These are phyloP conservation scores for Hymenoscyphus linearis DNA, from an alignment of 2,329 filamentous ascomycete species.

Conservation along the genomic window DNA sequence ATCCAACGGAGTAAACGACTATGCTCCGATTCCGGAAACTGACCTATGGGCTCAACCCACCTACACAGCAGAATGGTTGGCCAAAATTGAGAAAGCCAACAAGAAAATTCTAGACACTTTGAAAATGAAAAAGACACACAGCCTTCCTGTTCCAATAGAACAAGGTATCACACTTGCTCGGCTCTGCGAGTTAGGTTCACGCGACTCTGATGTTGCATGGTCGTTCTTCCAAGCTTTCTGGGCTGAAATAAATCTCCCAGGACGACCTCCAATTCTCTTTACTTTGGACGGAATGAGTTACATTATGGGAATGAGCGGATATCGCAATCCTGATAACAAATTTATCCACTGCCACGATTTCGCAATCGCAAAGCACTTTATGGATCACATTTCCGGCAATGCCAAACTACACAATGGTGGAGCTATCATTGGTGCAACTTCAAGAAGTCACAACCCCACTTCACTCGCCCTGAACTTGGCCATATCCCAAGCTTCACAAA, in stretches of 20 bases:
- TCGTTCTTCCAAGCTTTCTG: conserved; percentile 75
- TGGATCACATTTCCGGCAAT: conserved; percentile 62
- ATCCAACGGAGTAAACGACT: conserved; percentile 74
- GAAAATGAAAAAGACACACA: conserved; percentile 45
- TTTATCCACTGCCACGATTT: conserved; percentile 84
- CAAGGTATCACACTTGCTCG: conserved; percentile 57
- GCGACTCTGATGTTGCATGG: conserved; percentile 75
- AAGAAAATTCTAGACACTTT: conserved; percentile 52
- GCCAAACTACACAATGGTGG: conserved; percentile 65
- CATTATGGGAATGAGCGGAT: conserved; percentile 73
- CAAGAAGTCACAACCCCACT: conserved; percentile 62
- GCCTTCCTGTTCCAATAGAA: conserved; percentile 55
- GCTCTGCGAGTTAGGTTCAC: conserved; percentile 62
- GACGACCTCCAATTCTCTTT: conserved; percentile 57
- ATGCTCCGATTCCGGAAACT: conserved; percentile 61
- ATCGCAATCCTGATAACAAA: conserved; percentile 65
- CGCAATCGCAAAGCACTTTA: conserved; percentile 67
- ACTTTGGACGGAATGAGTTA: conserved; percentile 74
- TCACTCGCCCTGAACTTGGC: conserved; percentile 64
- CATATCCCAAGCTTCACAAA: conserved; percentile 51
- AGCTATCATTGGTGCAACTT: conserved; percentile 69
- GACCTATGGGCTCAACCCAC: conserved; percentile 70
- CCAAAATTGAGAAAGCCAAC: conserved; percentile 70
- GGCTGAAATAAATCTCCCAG: conserved; percentile 63
- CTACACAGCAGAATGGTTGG: conserved; percentile 70